Base-by-base conservation (phyloP, 768 basidiomycete species). In the Amanita exitialis region DNA sequence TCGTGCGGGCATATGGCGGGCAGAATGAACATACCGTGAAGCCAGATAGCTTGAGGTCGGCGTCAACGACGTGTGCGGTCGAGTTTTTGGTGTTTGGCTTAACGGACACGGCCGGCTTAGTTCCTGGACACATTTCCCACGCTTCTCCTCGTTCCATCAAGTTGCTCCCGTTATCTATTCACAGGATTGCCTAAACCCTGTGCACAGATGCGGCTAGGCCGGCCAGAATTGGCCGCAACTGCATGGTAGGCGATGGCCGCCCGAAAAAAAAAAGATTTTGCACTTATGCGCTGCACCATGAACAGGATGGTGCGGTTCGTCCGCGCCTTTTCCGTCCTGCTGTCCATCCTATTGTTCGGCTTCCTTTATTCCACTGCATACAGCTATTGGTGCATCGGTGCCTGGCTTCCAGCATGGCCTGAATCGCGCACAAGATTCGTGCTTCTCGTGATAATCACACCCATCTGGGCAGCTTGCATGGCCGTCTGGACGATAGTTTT, bases 51-150 rank as follows among this genome's bases (percentile, higher is more conserved):
- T 66, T 61, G 65, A 62, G 57, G 68, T 69, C 69, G 69, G 67
- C 67, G 65, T 68, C 64, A 62, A 63, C 70, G 72, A 73, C 70
- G 72, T 68, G 66, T 66, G 69, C 69, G 64, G 65, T 64, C 64
- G 64, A 58, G 58, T 67, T 66, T n/a, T 68, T 64, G 59, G 61
- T 56, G 53, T 62, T 58, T 68, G 59, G 61, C 59, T 18, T 13
- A 59, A 61, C 64, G 65, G 47, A 62, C 59, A 62, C 64, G 64
- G 62, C 62, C 63, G 53, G 57, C 58, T n/a, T 58, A 62, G 54
- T 58, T 59, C 52, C 52, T 44, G n/a, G 50, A 21, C 10, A 49
- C 41, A 6, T 52, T 69, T 71, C 69, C 67, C 71, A 72, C 71
- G 67, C 64, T 4, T 23, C 12, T 12, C 27, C n/a, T 1, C 16